Conservation (phyloP, 768 basidiomycete species). For the Calocybe indica region DNA sequence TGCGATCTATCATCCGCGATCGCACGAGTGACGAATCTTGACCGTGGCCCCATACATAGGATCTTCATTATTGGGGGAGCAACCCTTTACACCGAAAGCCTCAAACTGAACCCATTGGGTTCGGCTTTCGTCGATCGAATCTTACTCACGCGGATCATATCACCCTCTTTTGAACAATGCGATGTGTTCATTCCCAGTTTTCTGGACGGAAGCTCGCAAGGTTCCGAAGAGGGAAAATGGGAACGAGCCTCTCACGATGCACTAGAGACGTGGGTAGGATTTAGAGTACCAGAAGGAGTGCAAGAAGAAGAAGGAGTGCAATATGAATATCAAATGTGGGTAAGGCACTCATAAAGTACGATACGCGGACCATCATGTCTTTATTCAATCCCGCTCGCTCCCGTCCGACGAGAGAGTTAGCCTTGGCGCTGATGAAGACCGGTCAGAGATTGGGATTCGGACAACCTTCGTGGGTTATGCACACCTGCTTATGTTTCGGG, state of each 20-base stretch:
- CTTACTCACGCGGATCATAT: slow-evolving; percentile 78
- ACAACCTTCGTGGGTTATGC: slow-evolving; percentile 10
- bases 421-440: slow-evolving; percentile 54
- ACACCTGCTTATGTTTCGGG: slow-evolving; percentile 95
- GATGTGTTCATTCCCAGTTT: slow-evolving; percentile 87
- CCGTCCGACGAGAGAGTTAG: slow-evolving; percentile 19
- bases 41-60: slow-evolving; percentile 44
- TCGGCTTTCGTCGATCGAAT: slow-evolving; percentile 65
- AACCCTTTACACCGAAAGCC: slow-evolving; percentile 67
- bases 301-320: slow-evolving; percentile 78
- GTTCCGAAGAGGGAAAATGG: slow-evolving; percentile 42
- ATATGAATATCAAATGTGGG: slow-evolving; percentile 98
- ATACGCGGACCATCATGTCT: not conserved
- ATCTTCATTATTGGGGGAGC: slow-evolving; percentile 93
- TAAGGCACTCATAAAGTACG: slow-evolving; percentile 27
- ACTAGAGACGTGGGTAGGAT: slow-evolving; percentile 74
- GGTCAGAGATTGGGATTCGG: slow-evolving; percentile 4
- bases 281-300: slow-evolving; percentile 67
- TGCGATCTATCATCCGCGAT: slow-evolving; percentile 38
- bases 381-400: not conserved
- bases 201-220: slow-evolving; percentile 27
- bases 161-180: slow-evolving; percentile 73
- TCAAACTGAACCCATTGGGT: slow-evolving; percentile 33
- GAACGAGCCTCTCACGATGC: slow-evolving; percentile 50
- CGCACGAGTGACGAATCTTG: slow-evolving; percentile 16